Base-by-base conservation (phyloP, 208 protist genomes). In the Leishmania amazonensis region DNA sequence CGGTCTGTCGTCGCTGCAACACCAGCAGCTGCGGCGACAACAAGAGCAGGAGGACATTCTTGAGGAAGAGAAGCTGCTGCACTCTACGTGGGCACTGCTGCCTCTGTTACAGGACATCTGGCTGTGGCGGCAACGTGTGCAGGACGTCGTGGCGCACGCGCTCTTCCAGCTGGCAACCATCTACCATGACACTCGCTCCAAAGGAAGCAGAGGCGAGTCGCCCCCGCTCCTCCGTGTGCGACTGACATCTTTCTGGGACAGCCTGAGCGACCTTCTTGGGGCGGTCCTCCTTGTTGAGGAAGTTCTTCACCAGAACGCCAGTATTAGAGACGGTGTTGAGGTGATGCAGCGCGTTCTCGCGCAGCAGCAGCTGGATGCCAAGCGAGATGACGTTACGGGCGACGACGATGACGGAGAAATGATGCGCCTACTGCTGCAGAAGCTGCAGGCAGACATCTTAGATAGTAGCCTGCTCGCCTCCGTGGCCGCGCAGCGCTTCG, bases 271-370 rank as follows among this genome's bases (percentile, higher is more conserved):
- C 15, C 51, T 97, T 49, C 85, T 99, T 7, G 83, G 72, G 0
- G 87, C 94, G 7, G 84, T 98, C 38, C 88, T 98, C 62, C 88
- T 86, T 57, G 79, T 98, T 9, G 97, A 98, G 75, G 86, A 94
- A 62, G 87, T 99, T 1, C 83, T 98, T 42, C 75, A 80, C 31
- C 87, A 92, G 67, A 96, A 97, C 79, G 67, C 89, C 35, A 85
- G 85, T 8, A 77, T 98, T 40, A 51, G 68, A 3, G 84, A 91
- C 8, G 90, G 91, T 51, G 87, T 95, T 62, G 80, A 87, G 75
- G 75, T 74, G 35, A 84, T 85, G 79, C 78, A 87, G 58, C 65
- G 84, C 28, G 11, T 79, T 7, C 42, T 90, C 17, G 81, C 82
- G 45, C 75, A 87, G 57, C 80, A 77, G 57, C 21, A 54, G 17